These are phyloP conservation scores for Thalassiosira gravida DNA, from an alignment of 352 stramenopile species.

Conservation along the genomic window DNA sequence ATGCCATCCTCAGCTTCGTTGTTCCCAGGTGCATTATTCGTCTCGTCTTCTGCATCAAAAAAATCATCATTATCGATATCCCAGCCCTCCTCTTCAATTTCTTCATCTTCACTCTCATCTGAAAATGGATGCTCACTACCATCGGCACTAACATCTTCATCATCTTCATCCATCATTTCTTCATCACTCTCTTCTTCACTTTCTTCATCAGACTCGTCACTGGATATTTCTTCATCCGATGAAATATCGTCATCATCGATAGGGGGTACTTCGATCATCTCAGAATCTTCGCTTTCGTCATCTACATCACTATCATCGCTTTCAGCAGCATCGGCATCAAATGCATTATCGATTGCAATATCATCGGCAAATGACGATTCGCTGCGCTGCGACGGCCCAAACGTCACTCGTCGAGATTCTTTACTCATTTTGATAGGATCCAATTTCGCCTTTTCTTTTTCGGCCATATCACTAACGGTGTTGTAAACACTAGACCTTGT, in stretches of 20 bases:
- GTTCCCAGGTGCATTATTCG: constrained; percentile 37
- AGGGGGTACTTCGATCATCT: constrained; percentile 43
- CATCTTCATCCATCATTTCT: constrained; percentile 27
- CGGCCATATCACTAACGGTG: constrained; percentile 62
- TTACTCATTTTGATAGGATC: constrained; percentile 39
- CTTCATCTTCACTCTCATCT: constrained; percentile 59
- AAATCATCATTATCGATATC: constrained; percentile 47
- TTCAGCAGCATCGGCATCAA: constrained; percentile 17
- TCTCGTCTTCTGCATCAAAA: constrained; percentile 57
- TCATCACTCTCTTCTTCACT: constrained; percentile 53
- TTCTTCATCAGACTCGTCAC: constrained; percentile 44
- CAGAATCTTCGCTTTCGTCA: constrained; percentile 40
- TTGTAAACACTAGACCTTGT: constrained; percentile 72
- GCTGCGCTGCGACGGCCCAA: constrained; percentile 48
- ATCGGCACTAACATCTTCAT: constrained; percentile 42
- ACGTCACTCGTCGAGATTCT: constrained; percentile 49
- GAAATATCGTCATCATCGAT: constrained; percentile 34
- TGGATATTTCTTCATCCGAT: constrained; percentile 38
- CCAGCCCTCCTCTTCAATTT: constrained; percentile 43
- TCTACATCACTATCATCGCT: constrained; percentile 17
- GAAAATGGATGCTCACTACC: constrained; percentile 33
- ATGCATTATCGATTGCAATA: constrained; percentile 59
- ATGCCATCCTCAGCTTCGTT: constrained; percentile 29
- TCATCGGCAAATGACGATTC: constrained; percentile 68
- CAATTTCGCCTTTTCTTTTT: constrained; percentile 68